Evolutionary conservation across 441 rosid species (phyloP), one percentile per base, ranked within the genome.

Genomic region (Dalechampia spathulata): DNA sequence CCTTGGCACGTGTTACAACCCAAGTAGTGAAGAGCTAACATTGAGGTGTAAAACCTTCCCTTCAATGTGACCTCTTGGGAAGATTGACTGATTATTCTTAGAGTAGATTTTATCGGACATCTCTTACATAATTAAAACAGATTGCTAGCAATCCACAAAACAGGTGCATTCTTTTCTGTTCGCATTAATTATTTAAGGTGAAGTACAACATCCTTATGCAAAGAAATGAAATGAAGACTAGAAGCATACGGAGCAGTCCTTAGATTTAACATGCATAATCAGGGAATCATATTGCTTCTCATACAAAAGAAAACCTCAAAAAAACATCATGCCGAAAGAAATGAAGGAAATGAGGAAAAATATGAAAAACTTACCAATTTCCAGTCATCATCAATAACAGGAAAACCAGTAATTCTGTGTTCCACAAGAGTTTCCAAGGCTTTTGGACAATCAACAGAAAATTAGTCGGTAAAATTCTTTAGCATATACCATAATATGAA

Each of bases 321-420:
- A 51, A 30, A 8, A 49, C 20, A 45, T 10, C 25, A 25, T 0
- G n/a, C n/a, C n/a, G 22, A 22, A 37, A 2, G 1, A 12, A 16
- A 14, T 19, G 16, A 5, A 28, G 12, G 16, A 6, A 10, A 5
- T 11, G 20, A 39, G 6, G 12, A n/a, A 28, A 6, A 13, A 12
- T 11, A 8, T 19, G 11, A 11, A 21, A 32, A 9, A 57, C 77
- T 63, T 74, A 81, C 95, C 87, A 82, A 71, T 70, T 85, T 85
- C 95, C 90, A 91, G 57, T 81, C 87, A 25, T 85, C 86, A 38
- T 85, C 89, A 27, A 87, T 73, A 64, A 87, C 95, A 61, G 98
- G 96, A 75, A 87, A 91, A 46, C 98, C 93, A 6, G 95, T 87
- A 66, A 85, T 83, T 78, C 95, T 83, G 57, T 71, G 67, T 57